A percentile compares a stretch with the other conserved stretches of the same genome.
Conservation (phyloP, 768 basidiomycete species). For the Boletales sp. region DNA sequence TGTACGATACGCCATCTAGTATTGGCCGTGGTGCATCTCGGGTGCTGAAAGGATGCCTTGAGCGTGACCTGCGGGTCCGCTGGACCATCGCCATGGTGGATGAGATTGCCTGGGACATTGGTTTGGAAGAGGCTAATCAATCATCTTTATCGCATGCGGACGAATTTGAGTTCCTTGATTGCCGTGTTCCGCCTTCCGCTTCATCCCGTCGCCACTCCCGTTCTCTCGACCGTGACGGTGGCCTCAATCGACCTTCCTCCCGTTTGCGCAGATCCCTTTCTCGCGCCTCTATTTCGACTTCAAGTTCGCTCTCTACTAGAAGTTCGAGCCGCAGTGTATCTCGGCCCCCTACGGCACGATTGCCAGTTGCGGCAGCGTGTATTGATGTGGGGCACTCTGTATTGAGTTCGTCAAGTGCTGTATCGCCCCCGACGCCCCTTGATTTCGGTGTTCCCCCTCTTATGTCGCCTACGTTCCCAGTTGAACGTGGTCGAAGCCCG, state of each 20-base stretch:
- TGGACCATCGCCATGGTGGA: constrained; percentile 85
- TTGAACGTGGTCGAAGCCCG: constrained; percentile 29
- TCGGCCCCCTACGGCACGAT: constrained; percentile 28
- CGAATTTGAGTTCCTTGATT: constrained; percentile 27
- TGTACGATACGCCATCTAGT: constrained; percentile 52
- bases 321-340: constrained; percentile 42
- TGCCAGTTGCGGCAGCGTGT: constrained; percentile 25
- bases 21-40: constrained; percentile 61
- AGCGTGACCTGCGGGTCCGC: constrained; percentile 53
- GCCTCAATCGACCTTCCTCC: constrained; percentile 19
- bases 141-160: constrained; percentile 24
- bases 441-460: constrained; percentile 26
- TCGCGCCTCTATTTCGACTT: constrained; percentile 41
- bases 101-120: constrained; percentile 76
- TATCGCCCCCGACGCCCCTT: constrained; percentile 20
- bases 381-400: constrained; percentile 21
- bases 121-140: constrained; percentile 51
- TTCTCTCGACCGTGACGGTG: constrained; percentile 23
- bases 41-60: constrained; percentile 78
- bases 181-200: constrained; percentile 1
- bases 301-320: constrained; percentile 37
- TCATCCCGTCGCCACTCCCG: constrained; percentile 26
- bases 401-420: constrained; percentile 12
- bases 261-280: constrained; percentile 46
- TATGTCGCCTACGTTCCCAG: constrained; percentile 16